A percentile compares a stretch with the other conserved stretches of the same genome.
Conservation (phyloP, 306 rosid species). For the Biancaea sappan region DNA sequence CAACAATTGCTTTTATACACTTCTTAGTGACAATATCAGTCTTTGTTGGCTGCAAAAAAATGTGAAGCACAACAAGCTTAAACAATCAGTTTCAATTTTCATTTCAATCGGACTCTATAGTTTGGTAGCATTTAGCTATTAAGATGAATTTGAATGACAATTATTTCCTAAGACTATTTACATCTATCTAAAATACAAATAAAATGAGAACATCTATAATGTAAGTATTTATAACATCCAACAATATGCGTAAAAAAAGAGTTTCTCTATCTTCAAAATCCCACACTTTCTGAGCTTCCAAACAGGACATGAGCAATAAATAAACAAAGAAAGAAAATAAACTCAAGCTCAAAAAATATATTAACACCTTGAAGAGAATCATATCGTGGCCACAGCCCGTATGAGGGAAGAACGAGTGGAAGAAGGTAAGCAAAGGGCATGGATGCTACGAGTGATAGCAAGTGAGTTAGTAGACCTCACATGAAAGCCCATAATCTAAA, state of each 20-base stretch:
- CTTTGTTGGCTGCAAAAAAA: conserved; percentile 60
- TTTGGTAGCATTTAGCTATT: neutral
- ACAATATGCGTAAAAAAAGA: too few relatives aligned
- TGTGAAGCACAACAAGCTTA: conserved; percentile 2
- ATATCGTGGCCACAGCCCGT: conserved; percentile 80
- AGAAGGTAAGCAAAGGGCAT: conserved; percentile 46
- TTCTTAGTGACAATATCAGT: conserved; percentile 61
- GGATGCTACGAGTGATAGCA: conserved; percentile 39
- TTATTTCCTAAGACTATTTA: neutral
- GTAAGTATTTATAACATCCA: neutral
- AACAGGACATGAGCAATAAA: conserved; percentile 17
- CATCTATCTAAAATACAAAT: neutral
- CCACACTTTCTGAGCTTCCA: conserved; percentile 15
- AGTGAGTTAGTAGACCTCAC: conserved; percentile 63
- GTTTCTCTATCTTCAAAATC: neutral
- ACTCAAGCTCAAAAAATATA: neutral
- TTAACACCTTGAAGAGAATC: neutral
- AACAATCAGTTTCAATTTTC: neutral
- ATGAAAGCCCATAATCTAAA: conserved; percentile 67
- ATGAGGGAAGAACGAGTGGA: conserved; percentile 46
- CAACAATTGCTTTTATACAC: conserved; percentile 97
- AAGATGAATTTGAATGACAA: neutral
- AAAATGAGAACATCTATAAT: neutral
- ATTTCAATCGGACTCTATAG: neutral
- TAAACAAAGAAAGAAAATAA: neutral